phyloP scores from a whole-genome alignment of 371 early-diverging fungal species.

The Apophysomyces ossiformis region DNA sequence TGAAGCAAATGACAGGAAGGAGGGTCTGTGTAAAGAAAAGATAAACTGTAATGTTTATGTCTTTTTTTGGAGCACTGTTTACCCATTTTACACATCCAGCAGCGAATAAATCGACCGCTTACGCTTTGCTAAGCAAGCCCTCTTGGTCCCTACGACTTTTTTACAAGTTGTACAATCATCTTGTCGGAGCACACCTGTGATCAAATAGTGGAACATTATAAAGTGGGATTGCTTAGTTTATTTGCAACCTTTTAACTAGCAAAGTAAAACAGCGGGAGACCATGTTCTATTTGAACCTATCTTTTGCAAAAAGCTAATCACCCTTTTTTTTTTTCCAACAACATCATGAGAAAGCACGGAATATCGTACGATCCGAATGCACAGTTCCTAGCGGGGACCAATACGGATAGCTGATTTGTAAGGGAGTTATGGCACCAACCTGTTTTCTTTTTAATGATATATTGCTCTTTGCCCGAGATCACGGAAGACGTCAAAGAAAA shows the following conservation, averaged over 20 bases:
- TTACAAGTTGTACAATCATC: not conserved
- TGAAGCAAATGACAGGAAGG: not conserved
- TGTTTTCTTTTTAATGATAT: too few relatives aligned
- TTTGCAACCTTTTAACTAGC: not conserved
- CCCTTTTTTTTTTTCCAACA: too few relatives aligned
- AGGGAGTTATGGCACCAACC: too few relatives aligned
- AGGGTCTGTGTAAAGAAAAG: not conserved
- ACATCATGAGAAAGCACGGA: too few relatives aligned
- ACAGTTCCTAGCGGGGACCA: too few relatives aligned
- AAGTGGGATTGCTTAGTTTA: not conserved
- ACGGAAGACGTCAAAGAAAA: too few relatives aligned
- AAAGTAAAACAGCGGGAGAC: too few relatives aligned
- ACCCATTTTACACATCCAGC: not conserved
- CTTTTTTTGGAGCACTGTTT: not conserved
- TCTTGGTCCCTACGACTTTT: not conserved
- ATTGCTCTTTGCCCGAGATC: too few relatives aligned
- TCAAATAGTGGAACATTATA: not conserved
- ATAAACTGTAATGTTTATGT: not conserved
- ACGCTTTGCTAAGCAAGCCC: conserved; percentile 8
- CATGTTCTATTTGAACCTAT: too few relatives aligned
- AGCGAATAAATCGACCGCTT: not conserved
- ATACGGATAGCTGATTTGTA: too few relatives aligned
- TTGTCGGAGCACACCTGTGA: not conserved
- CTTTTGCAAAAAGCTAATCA: too few relatives aligned
- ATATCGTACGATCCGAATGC: too few relatives aligned